phyloP scores from a whole-genome alignment of 2,329 filamentous ascomycete species.

The Fusarium chlamydosporum region DNA sequence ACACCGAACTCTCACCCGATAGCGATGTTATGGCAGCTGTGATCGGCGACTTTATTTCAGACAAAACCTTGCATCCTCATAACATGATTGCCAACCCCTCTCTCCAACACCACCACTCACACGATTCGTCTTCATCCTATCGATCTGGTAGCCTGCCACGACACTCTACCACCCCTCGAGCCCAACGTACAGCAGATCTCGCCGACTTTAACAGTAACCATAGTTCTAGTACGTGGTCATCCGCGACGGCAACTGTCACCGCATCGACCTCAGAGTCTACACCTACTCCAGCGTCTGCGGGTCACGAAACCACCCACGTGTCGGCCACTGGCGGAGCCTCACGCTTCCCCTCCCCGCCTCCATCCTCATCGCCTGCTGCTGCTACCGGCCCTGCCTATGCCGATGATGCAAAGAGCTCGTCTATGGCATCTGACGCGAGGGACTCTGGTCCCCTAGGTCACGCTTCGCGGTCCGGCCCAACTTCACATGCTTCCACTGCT shows the following conservation, averaged over 20 bases:
- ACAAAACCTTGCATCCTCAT: constrained; percentile 77
- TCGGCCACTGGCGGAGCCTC: constrained; percentile 60
- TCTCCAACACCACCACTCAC: constrained; percentile 62
- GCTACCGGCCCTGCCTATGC: constrained; percentile 55
- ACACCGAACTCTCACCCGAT: constrained; percentile 25
- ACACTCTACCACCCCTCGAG: constrained; percentile 52
- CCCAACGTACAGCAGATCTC: constrained; percentile 46
- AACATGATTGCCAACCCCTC: constrained; percentile 73
- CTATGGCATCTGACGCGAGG: constrained; percentile 64
- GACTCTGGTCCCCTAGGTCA: constrained; percentile 51
- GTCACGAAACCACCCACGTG: constrained; percentile 46
- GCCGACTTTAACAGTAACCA: constrained; percentile 38
- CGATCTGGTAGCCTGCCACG: constrained; percentile 52
- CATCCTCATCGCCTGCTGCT: constrained; percentile 65
- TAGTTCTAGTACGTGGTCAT: constrained; percentile 35
- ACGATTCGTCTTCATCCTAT: constrained; percentile 56
- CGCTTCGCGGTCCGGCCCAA: constrained; percentile 42
- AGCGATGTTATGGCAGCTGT: constrained; percentile 72
- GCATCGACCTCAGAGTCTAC: constrained; percentile 39
- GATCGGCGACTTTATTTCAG: constrained; percentile 80
- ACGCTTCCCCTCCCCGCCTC: constrained; percentile 68
- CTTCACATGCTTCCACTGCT: constrained; percentile 36
- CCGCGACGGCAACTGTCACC: constrained; percentile 34
- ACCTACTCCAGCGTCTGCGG: constrained; percentile 44
- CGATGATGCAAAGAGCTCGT: constrained; percentile 60